Evolutionary conservation across 1,284 basidiomycete genomes (phyloP).

Genomic region (Hymenochaete sp.): DNA sequence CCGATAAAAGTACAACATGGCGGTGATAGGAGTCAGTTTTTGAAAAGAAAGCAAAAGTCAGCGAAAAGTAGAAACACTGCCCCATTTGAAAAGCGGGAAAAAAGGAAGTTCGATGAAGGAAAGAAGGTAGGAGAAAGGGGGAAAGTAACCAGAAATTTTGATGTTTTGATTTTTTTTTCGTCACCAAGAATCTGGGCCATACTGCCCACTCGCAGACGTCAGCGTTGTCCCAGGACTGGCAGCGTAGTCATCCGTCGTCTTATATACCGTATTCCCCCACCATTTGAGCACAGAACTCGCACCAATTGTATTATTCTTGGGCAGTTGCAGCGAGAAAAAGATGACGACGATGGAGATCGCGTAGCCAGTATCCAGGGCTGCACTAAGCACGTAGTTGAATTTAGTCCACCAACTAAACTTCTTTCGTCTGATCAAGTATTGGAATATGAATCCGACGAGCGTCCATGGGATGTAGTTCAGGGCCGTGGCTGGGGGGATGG

Average conservation of each 20-base stretch:
- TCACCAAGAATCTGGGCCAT: background rate
- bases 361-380: slow-evolving; percentile 25
- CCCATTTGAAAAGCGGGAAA: background rate
- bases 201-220: background rate
- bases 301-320: slow-evolving; percentile 23
- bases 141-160: background rate
- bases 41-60: background rate
- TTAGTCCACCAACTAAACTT: slow-evolving; percentile 42
- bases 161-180: too few relatives aligned
- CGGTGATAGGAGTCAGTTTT: too few relatives aligned
- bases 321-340: slow-evolving; percentile 25
- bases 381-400: slow-evolving; percentile 29
- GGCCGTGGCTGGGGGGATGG: slow-evolving; percentile 43
- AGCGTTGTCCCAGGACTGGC: background rate
- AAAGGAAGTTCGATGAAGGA: background rate
- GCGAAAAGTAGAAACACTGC: background rate
- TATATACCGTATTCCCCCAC: slow-evolving; percentile 25
- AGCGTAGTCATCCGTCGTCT: slow-evolving; percentile 17
- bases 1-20: slow-evolving; percentile 1
- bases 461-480: slow-evolving; percentile 36
- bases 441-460: slow-evolving; percentile 36
- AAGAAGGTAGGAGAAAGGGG: background rate
- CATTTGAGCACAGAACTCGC: slow-evolving; percentile 20
- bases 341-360: slow-evolving; percentile 25
- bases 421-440: slow-evolving; percentile 33